These are phyloP conservation scores for Tylopilus vinaceipallidus DNA, from an alignment of 768 basidiomycete genomes.

Conservation along the genomic window DNA sequence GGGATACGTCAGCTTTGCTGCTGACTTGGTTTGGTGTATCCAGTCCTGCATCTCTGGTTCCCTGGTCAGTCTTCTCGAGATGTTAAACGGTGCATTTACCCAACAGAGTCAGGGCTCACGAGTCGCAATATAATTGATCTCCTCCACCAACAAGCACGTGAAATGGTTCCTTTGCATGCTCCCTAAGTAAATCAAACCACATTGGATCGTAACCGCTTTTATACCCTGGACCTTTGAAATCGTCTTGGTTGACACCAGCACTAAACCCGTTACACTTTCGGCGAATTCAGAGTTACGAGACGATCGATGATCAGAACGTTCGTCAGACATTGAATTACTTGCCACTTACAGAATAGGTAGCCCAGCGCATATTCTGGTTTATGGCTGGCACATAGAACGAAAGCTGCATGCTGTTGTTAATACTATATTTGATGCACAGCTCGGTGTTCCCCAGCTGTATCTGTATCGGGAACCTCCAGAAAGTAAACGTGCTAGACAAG, in stretches of 20 bases:
- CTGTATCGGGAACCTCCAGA: slow-evolving; percentile 90
- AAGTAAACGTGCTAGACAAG: slow-evolving; percentile 70
- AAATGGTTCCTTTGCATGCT: slow-evolving; percentile 78
- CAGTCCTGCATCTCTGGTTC: slow-evolving; percentile 91
- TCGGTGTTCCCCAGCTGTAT: slow-evolving; percentile 71
- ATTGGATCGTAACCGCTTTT: slow-evolving; percentile 84
- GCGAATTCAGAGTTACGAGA: not conserved
- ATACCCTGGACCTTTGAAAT: slow-evolving; percentile 80
- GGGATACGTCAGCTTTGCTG: slow-evolving; percentile 54
- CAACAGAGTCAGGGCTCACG: slow-evolving; percentile 39
- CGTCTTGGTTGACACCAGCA: slow-evolving; percentile 84
- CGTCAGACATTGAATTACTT: not conserved
- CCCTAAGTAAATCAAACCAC: slow-evolving; percentile 88
- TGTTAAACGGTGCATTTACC: slow-evolving; percentile 3
- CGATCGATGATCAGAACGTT: not conserved
- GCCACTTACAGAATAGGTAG: slow-evolving; percentile 72
- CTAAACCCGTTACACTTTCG: slow-evolving; percentile 84
- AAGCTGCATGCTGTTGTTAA: slow-evolving; percentile 77
- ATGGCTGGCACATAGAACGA: slow-evolving; percentile 82
- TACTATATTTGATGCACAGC: slow-evolving; percentile 74
- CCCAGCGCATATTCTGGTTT: slow-evolving; percentile 87
- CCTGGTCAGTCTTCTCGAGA: slow-evolving; percentile 57
- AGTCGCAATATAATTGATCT: slow-evolving; percentile 88
- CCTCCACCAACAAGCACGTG: slow-evolving; percentile 94
- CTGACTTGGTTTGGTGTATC: slow-evolving; percentile 58